These are phyloP conservation scores for Candolleomyces efflorescens DNA, from an alignment of 768 basidiomycete genomes.

Conservation along the genomic window DNA sequence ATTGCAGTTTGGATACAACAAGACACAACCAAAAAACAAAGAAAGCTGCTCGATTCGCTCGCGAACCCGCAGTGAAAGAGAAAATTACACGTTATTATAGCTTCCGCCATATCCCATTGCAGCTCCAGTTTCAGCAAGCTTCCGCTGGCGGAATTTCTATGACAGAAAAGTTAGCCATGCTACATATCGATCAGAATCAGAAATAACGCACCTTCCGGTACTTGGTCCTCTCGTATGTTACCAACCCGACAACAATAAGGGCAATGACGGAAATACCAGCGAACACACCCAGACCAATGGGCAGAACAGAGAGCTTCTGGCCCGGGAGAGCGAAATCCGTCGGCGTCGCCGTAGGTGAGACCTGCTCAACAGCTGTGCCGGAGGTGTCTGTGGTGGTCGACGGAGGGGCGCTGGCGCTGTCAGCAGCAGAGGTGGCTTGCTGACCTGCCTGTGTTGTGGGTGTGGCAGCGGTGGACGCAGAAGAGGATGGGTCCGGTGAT, in stretches of 20 bases:
- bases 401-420: conserved; percentile 12
- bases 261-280: conserved; percentile 84
- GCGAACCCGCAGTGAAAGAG: conserved; percentile 3
- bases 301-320: conserved; percentile 67
- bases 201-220: conserved; percentile 66
- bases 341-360: conserved; percentile 29
- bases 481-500: no score
- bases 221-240: conserved; percentile 84
- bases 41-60: conserved; percentile 8
- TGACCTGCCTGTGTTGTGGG: not conserved
- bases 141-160: conserved; percentile 71
- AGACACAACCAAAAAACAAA: not conserved
- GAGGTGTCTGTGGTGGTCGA: conserved; percentile 16
- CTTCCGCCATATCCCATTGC: conserved; percentile 55
- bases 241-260: conserved; percentile 74
- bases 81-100: conserved; percentile 9
- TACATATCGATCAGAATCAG: not conserved
- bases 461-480: conserved; percentile 2
- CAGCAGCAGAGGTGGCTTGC: conserved; percentile 10
- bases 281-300: conserved; percentile 80
- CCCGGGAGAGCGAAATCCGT: conserved; percentile 64
- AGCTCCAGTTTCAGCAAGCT: conserved; percentile 60
- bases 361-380: conserved; percentile 29
- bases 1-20: not conserved
- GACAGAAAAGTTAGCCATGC: conserved; percentile 4